A percentile compares a stretch with the other conserved stretches of the same genome.
These are phyloP conservation scores for Candida palmyrensis DNA, from an alignment of 805 yeast species.

Conservation along the genomic window DNA sequence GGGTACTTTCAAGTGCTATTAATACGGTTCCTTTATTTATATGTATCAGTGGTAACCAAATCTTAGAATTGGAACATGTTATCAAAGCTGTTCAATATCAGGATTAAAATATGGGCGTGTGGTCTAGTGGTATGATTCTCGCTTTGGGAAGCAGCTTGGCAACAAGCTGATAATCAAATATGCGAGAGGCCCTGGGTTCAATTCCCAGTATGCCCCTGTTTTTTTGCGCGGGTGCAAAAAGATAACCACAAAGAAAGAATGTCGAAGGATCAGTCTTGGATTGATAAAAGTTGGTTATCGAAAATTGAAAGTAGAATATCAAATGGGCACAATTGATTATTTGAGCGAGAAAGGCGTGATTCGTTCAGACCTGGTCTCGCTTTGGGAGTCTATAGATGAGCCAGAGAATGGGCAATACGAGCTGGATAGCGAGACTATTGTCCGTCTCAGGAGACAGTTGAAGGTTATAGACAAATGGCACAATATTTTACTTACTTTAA, in stretches of 20 bases:
- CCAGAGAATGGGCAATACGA: too few species aligned
- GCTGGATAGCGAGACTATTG: too few species aligned
- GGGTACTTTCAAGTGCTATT: too few species aligned
- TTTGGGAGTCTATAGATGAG: too few species aligned
- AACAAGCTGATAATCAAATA: conserved; percentile 7
- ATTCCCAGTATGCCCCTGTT: conserved; percentile 39
- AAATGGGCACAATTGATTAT: too few species aligned
- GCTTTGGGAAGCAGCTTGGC: conserved; percentile 17
- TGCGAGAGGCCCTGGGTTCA: conserved; percentile 53
- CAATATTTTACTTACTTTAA: neutral
- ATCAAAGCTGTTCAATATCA: too few species aligned
- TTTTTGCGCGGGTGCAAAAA: conserved; percentile 3
- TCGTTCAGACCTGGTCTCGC: too few species aligned
- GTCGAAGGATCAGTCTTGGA: neutral
- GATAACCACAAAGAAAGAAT: neutral
- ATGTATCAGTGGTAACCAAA: too few species aligned
- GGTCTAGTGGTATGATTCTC: conserved; percentile 32
- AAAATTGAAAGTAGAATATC: neutral
- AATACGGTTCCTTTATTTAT: too few species aligned
- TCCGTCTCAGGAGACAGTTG: neutral
- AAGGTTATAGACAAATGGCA: neutral
- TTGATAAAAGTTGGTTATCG: neutral
- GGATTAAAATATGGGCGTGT: conserved; percentile 16
- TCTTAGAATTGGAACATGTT: too few species aligned
- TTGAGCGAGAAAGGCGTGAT: too few species aligned